Conservation (phyloP, 352 stramenopile species). For the Phytophthora nicotianae region DNA sequence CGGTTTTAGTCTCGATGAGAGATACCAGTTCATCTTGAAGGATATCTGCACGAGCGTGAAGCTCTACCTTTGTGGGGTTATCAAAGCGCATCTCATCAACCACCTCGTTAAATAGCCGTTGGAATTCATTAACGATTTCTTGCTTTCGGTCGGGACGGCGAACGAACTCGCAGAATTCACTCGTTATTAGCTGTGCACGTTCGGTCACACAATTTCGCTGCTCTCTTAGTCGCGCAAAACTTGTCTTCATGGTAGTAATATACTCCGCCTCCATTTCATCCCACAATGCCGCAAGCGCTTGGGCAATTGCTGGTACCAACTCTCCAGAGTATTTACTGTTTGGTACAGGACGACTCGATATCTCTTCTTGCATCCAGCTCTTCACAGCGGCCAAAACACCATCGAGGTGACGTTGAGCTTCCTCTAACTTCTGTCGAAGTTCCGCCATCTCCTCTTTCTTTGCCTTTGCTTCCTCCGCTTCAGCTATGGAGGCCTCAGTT, state of each 20-base stretch:
- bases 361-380: conserved; percentile 36
- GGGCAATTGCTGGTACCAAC: conserved; percentile 39
- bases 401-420: conserved; percentile 43
- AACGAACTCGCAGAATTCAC: conserved; percentile 62
- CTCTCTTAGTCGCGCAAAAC: conserved; percentile 44
- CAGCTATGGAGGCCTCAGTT: conserved; percentile 45
- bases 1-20: conserved; percentile 48
- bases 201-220: conserved; percentile 40
- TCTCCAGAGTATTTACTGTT: conserved; percentile 35
- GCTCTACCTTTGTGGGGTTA: conserved; percentile 74
- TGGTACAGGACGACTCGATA: not conserved
- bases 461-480: conserved; percentile 72
- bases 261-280: conserved; percentile 66
- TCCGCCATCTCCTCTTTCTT: conserved; percentile 81
- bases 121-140: conserved; percentile 64
- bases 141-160: conserved; percentile 74
- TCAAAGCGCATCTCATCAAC: conserved; percentile 88
- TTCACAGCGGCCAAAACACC: conserved; percentile 20
- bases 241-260: conserved; percentile 47
- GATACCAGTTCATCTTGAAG: conserved; percentile 65
- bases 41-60: conserved; percentile 76
- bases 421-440: conserved; percentile 45
- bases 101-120: conserved; percentile 78
- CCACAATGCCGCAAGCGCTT: conserved; percentile 52
- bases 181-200: conserved; percentile 37